These are phyloP conservation scores for Gillenia trifoliata DNA, from an alignment of 306 rosid species.

Conservation along the genomic window DNA sequence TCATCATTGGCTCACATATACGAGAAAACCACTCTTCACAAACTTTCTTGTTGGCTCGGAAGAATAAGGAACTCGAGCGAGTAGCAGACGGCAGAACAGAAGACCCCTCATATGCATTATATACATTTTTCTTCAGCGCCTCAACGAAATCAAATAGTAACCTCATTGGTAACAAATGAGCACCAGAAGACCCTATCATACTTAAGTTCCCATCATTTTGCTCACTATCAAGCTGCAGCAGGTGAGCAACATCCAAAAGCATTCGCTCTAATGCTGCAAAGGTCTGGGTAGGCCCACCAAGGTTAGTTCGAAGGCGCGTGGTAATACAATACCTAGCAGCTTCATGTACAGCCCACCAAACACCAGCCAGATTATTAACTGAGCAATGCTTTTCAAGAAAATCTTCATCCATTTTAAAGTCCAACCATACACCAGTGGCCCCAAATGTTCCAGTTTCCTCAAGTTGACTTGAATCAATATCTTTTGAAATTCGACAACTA, in stretches of 20 bases:
- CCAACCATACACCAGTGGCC: slow-evolving; percentile 56
- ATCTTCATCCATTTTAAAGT: slow-evolving; percentile 69
- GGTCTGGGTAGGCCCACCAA: slow-evolving; percentile 98
- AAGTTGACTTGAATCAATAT: slow-evolving; percentile 42
- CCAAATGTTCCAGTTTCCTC: slow-evolving; percentile 64
- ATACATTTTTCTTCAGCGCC: slow-evolving; percentile 89
- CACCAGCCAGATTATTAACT: slow-evolving; percentile 83
- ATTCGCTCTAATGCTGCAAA: slow-evolving; percentile 91
- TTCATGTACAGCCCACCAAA: slow-evolving; percentile 95
- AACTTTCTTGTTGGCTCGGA: slow-evolving; percentile 92
- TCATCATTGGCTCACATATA: slow-evolving; percentile 98
- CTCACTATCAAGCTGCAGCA: slow-evolving; percentile 80
- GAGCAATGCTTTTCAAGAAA: slow-evolving; percentile 66
- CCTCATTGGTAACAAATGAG: slow-evolving; percentile 92
- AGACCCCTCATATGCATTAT: slow-evolving; percentile 95
- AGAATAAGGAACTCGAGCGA: slow-evolving; percentile 85
- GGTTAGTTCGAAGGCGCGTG: slow-evolving; percentile 84
- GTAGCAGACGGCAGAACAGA: slow-evolving; percentile 65
- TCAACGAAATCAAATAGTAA: slow-evolving; percentile 82
- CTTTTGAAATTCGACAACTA: slow-evolving; percentile 68
- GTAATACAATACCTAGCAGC: slow-evolving; percentile 89
- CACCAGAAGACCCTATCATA: slow-evolving; percentile 92
- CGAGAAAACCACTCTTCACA: slow-evolving; percentile 99
- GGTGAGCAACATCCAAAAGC: slow-evolving; percentile 89
- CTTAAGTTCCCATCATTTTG: slow-evolving; percentile 87